A percentile compares a stretch with the other conserved stretches of the same genome.
Evolutionary conservation across 345 rosid species (phyloP).

Genomic region (Cardamine chenopodiifolia): DNA sequence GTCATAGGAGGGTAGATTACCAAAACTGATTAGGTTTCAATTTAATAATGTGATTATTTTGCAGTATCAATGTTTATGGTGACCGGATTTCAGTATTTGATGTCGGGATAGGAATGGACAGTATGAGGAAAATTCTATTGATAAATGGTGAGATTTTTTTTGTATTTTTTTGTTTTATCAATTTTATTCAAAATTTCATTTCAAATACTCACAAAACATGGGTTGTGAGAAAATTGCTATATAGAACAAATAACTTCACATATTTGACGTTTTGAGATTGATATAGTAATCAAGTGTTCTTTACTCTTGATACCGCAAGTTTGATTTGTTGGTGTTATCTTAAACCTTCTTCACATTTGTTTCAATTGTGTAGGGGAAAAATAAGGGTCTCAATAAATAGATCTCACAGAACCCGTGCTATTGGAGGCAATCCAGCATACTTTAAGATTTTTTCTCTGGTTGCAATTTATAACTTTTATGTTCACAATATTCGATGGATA

Average conservation of each 20-base stretch:
- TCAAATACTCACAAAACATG: too few relatives aligned
- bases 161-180: conserved; percentile 11
- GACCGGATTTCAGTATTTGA: conserved; percentile 66
- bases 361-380: conserved; percentile 61
- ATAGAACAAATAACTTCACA: neutral
- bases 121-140: conserved; percentile 56
- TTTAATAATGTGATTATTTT: conserved; percentile 13
- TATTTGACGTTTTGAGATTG: neutral
- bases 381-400: conserved; percentile 75
- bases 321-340: conserved; percentile 11
- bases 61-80: conserved; percentile 56
- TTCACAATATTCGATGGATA: neutral
- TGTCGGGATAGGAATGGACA: conserved; percentile 79
- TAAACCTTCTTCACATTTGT: neutral
- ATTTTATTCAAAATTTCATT: too few relatives aligned
- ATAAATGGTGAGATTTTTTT: conserved; percentile 60
- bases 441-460: conserved; percentile 42
- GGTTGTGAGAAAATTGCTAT: neutral
- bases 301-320: too few relatives aligned
- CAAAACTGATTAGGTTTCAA: too few relatives aligned
- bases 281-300: too few relatives aligned
- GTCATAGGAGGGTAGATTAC: neutral
- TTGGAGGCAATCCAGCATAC: conserved; percentile 75
- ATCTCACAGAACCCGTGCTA: conserved; percentile 45
- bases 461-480: neutral